phyloP scores from a whole-genome alignment of 495 filamentous ascomycete genomes.

The Hypoxylon cercidicola region DNA sequence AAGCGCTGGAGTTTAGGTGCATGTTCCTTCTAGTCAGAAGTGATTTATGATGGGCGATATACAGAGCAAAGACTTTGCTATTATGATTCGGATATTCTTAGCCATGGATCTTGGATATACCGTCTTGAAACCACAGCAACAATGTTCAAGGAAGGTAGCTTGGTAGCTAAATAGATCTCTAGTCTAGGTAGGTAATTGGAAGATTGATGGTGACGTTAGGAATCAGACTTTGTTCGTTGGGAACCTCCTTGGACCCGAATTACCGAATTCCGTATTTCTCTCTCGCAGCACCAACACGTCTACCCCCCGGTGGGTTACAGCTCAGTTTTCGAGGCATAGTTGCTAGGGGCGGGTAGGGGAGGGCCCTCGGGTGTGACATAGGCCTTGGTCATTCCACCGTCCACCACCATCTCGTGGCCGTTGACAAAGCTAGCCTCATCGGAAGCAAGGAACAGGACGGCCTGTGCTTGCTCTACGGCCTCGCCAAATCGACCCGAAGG shows the following conservation, averaged over 20 bases:
- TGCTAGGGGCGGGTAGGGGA: conserved; percentile 73
- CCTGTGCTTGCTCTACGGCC: conserved; percentile 93
- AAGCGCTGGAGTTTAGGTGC: conserved; percentile 30
- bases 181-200: too few species aligned
- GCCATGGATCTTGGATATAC: neutral
- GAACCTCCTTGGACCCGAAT: too few species aligned
- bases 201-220: too few species aligned
- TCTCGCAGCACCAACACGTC: too few species aligned
- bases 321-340: conserved; percentile 64
- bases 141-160: neutral
- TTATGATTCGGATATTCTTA: neutral
- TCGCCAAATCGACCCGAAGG: conserved; percentile 95
- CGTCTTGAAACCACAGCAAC: neutral
- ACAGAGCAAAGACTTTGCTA: neutral
- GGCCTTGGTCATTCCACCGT: conserved; percentile 95
- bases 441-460: conserved; percentile 91
- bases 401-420: conserved; percentile 92
- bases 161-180: neutral
- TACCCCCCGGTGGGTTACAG: too few species aligned
- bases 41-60: neutral
- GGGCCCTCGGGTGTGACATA: conserved; percentile 93
- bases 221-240: too few species aligned
- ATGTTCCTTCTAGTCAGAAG: neutral
- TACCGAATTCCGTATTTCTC: too few species aligned
- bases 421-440: conserved; percentile 96